Evolutionary conservation across 169 alveolate genomes (phyloP), one percentile per base, ranked within the genome.

Genomic region (Cryptosporidium viatorum): DNA sequence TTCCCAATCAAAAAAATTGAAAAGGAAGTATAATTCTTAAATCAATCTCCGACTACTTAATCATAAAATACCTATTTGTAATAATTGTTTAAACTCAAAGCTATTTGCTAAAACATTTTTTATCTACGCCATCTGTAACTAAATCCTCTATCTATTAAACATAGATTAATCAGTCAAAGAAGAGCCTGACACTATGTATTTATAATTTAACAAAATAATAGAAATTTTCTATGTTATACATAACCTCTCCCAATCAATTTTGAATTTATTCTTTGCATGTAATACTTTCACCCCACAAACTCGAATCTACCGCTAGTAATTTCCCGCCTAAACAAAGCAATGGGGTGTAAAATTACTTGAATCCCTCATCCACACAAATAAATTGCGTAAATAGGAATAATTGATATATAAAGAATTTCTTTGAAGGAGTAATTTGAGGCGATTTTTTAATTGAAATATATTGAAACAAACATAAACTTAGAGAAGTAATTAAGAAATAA

Each of bases 1-100:
- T 92, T 92, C 85, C 93, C 70, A 33, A 18, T 85, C 2, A 60
- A 29, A 29, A 80, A 80, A 80, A 48, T 80, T 45, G 51, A 35
- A 7, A 60, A 21, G 9, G 67, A 70, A 70, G 65, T 48, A 37
- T 48, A 43, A 41, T 70, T 41, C 41, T 3, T 67, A 67, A 18
- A 67, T 39, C 26, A 1, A 70, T n/a, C 8, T 39, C 8, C 67
- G 1, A 1, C 16, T 2, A 10, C n/a, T 33, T 67, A 21, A 14
- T 14, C 3, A 5, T 14, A 8, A 37, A 26, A 48, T 12, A 43
- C 14, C 39, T 70, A 45, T 23, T 70, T 45, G 65, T 45, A 70
- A 45, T 26, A 43, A 33, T 9, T 70, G 12, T 70, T 45, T 70
- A 12, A n/a, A 26, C 41, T 70, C 59, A 12, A 23, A 43, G 43